Conservation (phyloP, 2,329 filamentous ascomycete species). For the Fusarium devonianum region DNA sequence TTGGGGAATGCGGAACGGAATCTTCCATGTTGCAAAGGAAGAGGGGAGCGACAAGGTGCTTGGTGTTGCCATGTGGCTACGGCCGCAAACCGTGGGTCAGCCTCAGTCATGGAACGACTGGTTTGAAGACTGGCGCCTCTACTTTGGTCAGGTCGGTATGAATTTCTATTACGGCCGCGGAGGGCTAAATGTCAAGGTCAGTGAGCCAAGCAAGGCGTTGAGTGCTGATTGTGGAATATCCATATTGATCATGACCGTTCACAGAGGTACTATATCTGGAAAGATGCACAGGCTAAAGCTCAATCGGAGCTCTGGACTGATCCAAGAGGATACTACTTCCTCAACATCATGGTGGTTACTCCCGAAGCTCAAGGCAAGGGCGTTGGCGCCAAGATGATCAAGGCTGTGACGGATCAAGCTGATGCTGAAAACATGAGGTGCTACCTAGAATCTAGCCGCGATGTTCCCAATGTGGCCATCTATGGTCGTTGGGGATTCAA, state of each 20-base stretch:
- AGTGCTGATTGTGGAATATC: not conserved
- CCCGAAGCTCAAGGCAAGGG: slow-evolving; percentile 71
- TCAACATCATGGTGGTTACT: slow-evolving; percentile 76
- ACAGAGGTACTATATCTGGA: slow-evolving; percentile 76
- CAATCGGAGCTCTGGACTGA: slow-evolving; percentile 71
- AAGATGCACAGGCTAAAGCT: slow-evolving; percentile 67
- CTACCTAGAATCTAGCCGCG: slow-evolving; percentile 75
- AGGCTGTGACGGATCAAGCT: slow-evolving; percentile 67
- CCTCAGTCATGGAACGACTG: slow-evolving; percentile 68
- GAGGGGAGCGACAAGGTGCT: slow-evolving; percentile 62
- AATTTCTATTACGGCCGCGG: slow-evolving; percentile 74
- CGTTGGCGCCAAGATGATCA: slow-evolving; percentile 70
- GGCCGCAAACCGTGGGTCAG: slow-evolving; percentile 57
- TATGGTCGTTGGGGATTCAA: slow-evolving; percentile 75
- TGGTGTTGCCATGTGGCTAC: slow-evolving; percentile 77
- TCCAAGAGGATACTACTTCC: slow-evolving; percentile 74
- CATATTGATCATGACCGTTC: not conserved
- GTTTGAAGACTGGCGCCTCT: slow-evolving; percentile 70
- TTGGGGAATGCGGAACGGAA: slow-evolving; percentile 73
- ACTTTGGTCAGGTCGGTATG: slow-evolving; percentile 69
- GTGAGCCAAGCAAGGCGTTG: no score
- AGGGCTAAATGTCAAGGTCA: slow-evolving; percentile 69
- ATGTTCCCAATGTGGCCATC: slow-evolving; percentile 72
- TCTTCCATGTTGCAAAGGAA: slow-evolving; percentile 75
- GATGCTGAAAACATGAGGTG: slow-evolving; percentile 70